phyloP scores from a whole-genome alignment of 78 protist species.

The Polysphondylium violaceum region DNA sequence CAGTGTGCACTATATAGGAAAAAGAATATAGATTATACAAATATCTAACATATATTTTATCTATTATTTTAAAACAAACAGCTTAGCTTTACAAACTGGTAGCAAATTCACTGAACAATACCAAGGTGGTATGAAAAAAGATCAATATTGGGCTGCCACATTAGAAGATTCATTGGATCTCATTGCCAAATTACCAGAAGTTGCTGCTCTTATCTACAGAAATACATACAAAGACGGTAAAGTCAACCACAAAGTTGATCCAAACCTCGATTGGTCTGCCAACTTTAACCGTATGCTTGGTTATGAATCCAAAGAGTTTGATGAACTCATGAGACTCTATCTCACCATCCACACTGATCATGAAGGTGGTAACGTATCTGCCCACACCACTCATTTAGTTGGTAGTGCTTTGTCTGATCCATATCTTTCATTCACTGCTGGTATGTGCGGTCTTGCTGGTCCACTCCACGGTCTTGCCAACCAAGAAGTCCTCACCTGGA shows the following conservation, averaged over 20 bases:
- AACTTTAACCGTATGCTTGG: conserved; percentile 94
- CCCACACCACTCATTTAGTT: conserved; percentile 98
- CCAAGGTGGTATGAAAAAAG: conserved; percentile 92
- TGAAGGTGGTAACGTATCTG: conserved; percentile 97
- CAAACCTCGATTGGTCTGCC: conserved; percentile 91
- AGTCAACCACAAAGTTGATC: conserved; percentile 77
- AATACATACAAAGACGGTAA: conserved; percentile 76
- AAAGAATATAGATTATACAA: no score
- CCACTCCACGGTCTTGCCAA: conserved; percentile 99
- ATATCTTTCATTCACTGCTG: conserved; percentile 95
- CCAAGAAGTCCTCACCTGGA: conserved; percentile 95
- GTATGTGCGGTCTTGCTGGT: conserved; percentile 97
- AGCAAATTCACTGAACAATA: conserved; percentile 93
- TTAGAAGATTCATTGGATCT: conserved; percentile 95
- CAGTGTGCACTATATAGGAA: no score
- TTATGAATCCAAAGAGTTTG: conserved; percentile 82
- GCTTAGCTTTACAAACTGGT: conserved; percentile 90
- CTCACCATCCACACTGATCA: conserved; percentile 97
- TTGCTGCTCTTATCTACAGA: conserved; percentile 96
- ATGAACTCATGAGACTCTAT: conserved; percentile 97
- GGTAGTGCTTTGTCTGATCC: conserved; percentile 98
- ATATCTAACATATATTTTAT: no score
- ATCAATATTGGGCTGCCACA: conserved; percentile 94
- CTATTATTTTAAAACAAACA: conserved; percentile 7
- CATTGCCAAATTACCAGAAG: conserved; percentile 95